Conservation (phyloP, 768 basidiomycete genomes). For the Pulveroboletus sp. region DNA sequence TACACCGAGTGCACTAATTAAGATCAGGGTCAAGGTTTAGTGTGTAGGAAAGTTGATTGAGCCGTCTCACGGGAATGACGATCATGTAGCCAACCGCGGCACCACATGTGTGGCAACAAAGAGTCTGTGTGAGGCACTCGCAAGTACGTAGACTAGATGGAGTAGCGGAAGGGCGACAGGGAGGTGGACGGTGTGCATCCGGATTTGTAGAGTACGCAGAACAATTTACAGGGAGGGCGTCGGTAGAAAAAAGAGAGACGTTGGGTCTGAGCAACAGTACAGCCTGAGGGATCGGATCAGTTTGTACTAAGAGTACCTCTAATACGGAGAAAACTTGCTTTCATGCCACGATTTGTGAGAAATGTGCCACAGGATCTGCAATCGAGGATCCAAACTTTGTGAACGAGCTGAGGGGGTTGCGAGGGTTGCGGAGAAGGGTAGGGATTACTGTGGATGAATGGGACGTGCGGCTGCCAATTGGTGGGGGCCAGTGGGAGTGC, state of each 20-base stretch:
- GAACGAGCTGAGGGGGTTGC: constrained; percentile 41
- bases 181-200: constrained; percentile 39
- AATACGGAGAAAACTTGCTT: constrained; percentile 41
- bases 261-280: constrained; percentile 80
- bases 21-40: constrained; percentile 12
- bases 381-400: constrained; percentile 81
- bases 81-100: constrained; percentile 76
- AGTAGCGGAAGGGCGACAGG: constrained; percentile 35
- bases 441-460: constrained; percentile 39
- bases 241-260: constrained; percentile 80
- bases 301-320: too few species aligned
- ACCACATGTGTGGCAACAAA: constrained; percentile 82
- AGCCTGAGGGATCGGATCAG: constrained; percentile 46
- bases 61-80: constrained; percentile 52
- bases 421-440: constrained; percentile 41
- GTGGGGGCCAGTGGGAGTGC: constrained; percentile 11
- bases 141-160: constrained; percentile 56
- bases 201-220: constrained; percentile 57
- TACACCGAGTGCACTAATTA: constrained; percentile 64
- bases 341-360: constrained; percentile 84
- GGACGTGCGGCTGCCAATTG: constrained; percentile 34
- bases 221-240: constrained; percentile 76
- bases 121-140: constrained; percentile 80
- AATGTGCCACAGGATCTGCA: constrained; percentile 73
- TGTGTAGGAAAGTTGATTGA: constrained; percentile 2